Conservation (phyloP, 2,329 filamentous ascomycete genomes). For the Phyllosticta citriasiana region DNA sequence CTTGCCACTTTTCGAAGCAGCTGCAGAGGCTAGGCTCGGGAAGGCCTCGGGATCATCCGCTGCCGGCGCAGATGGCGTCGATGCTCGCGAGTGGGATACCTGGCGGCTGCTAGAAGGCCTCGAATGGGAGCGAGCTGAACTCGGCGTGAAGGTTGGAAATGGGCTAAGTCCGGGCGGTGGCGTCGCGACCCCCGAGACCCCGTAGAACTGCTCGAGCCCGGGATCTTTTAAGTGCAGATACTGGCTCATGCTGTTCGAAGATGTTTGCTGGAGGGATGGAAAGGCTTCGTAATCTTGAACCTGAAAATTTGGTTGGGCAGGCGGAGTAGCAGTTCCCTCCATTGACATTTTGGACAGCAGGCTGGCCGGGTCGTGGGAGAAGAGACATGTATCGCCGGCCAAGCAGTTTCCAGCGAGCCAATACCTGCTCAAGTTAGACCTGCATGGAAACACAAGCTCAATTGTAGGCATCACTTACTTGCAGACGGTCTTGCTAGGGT, state of each 20-base stretch:
- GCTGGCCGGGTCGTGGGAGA: slow-evolving; percentile 88
- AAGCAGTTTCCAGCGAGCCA: slow-evolving; percentile 95
- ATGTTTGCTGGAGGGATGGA: slow-evolving; percentile 54
- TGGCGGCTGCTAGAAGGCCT: slow-evolving; percentile 73
- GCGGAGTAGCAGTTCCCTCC: slow-evolving; percentile 56
- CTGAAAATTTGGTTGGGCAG: slow-evolving; percentile 59
- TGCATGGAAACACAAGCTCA: neutral
- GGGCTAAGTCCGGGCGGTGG: slow-evolving; percentile 63
- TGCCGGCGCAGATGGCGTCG: slow-evolving; percentile 58
- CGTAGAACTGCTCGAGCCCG: slow-evolving; percentile 34
- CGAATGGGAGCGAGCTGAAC: slow-evolving; percentile 59
- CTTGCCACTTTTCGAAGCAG: slow-evolving; percentile 64
- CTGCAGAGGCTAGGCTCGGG: slow-evolving; percentile 71
- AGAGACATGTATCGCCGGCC: slow-evolving; percentile 87
- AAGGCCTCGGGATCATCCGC: slow-evolving; percentile 95
- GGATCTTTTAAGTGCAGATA: slow-evolving; percentile 31
- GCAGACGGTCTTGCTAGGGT: slow-evolving; percentile 92
- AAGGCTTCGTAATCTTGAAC: slow-evolving; percentile 80
- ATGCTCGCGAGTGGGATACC: slow-evolving; percentile 42
- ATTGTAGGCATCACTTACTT: slow-evolving; percentile 56
- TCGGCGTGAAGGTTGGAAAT: slow-evolving; percentile 48
- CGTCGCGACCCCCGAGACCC: slow-evolving; percentile 31
- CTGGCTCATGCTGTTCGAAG: slow-evolving; percentile 30
- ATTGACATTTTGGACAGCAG: slow-evolving; percentile 73
- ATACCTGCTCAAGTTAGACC: slow-evolving; percentile 48